These are phyloP conservation scores for Hyphodiscus sp. DNA, from an alignment of 2,329 filamentous ascomycete species.

Conservation along the genomic window DNA sequence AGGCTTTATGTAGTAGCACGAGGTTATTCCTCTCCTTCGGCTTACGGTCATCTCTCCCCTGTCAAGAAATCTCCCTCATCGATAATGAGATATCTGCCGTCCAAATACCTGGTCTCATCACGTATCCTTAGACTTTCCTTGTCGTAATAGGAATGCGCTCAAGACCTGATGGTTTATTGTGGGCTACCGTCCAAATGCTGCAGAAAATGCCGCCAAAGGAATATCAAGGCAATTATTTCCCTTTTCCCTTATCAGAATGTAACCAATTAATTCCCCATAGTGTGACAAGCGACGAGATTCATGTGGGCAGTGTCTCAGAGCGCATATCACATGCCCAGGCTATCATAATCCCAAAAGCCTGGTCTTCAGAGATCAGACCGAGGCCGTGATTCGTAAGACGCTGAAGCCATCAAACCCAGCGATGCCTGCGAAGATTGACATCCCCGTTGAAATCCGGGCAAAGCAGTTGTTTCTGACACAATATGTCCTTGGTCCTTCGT, in stretches of 20 bases:
- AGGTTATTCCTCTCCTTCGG: too few species aligned
- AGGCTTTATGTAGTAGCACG: too few species aligned
- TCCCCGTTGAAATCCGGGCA: constrained; percentile 9
- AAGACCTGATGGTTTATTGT: constrained; percentile 17
- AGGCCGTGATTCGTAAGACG: not conserved
- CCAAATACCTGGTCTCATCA: too few species aligned
- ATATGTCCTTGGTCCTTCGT: constrained; percentile 4
- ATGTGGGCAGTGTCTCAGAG: constrained; percentile 15
- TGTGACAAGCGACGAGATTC: constrained; percentile 12
- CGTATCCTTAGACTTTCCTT: too few species aligned
- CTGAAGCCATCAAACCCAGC: not conserved
- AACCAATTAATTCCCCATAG: not conserved
- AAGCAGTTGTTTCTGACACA: constrained; percentile 6
- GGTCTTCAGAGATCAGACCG: constrained; percentile 12
- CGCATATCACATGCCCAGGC: constrained; percentile 8
- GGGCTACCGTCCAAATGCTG: constrained; percentile 11
- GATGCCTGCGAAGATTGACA: constrained; percentile 1
- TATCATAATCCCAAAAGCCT: constrained; percentile 9
- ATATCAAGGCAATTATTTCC: constrained; percentile 9
- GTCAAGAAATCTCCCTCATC: too few species aligned
- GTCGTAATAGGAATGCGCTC: too few species aligned
- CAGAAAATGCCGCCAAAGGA: constrained; percentile 9
- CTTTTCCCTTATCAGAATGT: not conserved
- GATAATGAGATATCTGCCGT: too few species aligned
- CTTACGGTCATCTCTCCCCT: too few species aligned